These are phyloP conservation scores for Chrysanthemum seticuspe DNA, from an alignment of 129 eudicot genomes.

Conservation along the genomic window DNA sequence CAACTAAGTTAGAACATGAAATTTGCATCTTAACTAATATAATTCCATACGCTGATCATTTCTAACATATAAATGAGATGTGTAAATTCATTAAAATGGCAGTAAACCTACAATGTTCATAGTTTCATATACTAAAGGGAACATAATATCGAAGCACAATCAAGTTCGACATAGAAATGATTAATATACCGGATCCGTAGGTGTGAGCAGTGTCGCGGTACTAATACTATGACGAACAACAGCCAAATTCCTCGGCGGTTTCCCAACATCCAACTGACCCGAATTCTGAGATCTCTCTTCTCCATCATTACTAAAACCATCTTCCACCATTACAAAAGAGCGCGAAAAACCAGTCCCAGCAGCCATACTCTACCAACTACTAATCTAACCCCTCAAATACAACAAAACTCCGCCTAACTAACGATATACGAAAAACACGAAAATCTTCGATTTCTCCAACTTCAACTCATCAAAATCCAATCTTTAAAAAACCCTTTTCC, in stretches of 20 bases:
- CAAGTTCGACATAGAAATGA: background rate
- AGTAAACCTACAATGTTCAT: constrained; percentile 4
- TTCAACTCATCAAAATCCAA: constrained; percentile 16
- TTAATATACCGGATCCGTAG: constrained; percentile 50
- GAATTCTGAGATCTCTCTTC: constrained; percentile 43
- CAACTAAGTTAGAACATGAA: background rate
- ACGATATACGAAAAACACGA: constrained; percentile 1
- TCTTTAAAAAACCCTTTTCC: background rate
- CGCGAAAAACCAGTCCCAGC: constrained; percentile 64
- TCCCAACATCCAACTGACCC: constrained; percentile 45
- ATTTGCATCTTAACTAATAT: background rate
- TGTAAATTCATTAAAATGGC: background rate
- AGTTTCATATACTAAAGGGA: background rate
- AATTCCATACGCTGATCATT: background rate
- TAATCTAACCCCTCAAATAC: constrained; percentile 9
- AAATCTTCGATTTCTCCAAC: background rate
- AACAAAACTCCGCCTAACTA: background rate
- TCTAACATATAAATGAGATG: constrained; percentile 6
- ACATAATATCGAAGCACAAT: constrained; percentile 7
- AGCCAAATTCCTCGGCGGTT: constrained; percentile 61
- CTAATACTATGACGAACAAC: constrained; percentile 60
- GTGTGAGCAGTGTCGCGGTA: constrained; percentile 39
- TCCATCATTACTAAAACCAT: constrained; percentile 41
- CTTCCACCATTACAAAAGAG: constrained; percentile 44
- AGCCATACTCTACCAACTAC: constrained; percentile 50